Evolutionary conservation across 2,329 filamentous ascomycete genomes (phyloP).

Genomic region (Alternaria solani): DNA sequence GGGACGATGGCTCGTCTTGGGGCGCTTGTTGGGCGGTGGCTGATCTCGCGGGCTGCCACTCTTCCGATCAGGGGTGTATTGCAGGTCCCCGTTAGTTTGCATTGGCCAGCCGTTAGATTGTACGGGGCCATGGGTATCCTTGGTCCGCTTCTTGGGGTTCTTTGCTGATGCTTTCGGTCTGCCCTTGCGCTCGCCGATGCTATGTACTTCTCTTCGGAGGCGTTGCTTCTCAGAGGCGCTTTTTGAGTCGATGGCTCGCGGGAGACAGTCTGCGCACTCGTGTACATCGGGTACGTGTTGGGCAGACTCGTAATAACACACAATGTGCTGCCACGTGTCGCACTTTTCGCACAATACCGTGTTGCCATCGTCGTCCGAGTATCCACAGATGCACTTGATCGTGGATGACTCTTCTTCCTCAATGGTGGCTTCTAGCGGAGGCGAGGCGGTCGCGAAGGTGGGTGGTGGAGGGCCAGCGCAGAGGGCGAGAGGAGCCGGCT

Average conservation of each 20-base stretch:
- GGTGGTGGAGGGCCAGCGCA: constrained; percentile 39
- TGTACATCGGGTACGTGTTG: constrained; percentile 78
- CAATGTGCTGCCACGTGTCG: constrained; percentile 98
- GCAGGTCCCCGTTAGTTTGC: constrained; percentile 65
- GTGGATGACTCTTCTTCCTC: constrained; percentile 83
- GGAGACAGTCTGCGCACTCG: constrained; percentile 88
- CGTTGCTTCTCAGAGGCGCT: constrained; percentile 77
- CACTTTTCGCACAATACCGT: constrained; percentile 96
- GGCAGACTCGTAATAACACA: constrained; percentile 87
- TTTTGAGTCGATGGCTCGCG: constrained; percentile 75
- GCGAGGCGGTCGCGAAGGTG: constrained; percentile 48
- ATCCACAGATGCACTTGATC: constrained; percentile 97
- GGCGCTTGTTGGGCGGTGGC: constrained; percentile 75
- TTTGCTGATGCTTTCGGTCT: constrained; percentile 79
- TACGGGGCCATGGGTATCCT: constrained; percentile 67
- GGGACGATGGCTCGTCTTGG: constrained; percentile 81
- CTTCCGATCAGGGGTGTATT: constrained; percentile 56
- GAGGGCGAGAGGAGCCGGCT: constrained; percentile 50
- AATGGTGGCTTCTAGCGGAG: constrained; percentile 53
- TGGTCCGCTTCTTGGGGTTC: constrained; percentile 86
- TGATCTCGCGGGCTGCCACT: constrained; percentile 62
- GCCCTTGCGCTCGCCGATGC: constrained; percentile 69
- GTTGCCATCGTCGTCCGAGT: constrained; percentile 92
- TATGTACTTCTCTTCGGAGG: constrained; percentile 66
- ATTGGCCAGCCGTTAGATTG: constrained; percentile 71